Evolutionary conservation across 352 stramenopile genomes (phyloP).

Genomic region (Phytophthora ramorum): DNA sequence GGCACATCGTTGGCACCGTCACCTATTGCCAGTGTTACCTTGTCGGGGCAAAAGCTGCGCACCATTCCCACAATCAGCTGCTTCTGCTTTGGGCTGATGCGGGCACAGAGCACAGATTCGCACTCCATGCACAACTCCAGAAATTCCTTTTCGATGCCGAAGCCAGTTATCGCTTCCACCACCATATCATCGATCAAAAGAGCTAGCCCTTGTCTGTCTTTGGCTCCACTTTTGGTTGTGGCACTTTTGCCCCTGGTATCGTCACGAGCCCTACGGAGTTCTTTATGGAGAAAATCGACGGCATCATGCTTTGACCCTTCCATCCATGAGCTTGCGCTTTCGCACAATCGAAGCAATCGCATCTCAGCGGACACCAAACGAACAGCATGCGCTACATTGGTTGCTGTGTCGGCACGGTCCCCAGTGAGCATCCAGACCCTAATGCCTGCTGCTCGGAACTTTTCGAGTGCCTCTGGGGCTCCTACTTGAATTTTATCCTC

Average conservation of each 20-base stretch:
- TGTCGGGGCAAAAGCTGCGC: conserved; percentile 43
- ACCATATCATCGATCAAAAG: conserved; percentile 61
- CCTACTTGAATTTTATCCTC: conserved; percentile 79
- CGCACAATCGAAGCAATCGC: conserved; percentile 52
- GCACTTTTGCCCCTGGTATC: conserved; percentile 2
- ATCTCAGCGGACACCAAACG: conserved; percentile 64
- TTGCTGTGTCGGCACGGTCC: conserved; percentile 68
- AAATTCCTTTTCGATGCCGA: conserved; percentile 53
- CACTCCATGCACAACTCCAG: conserved; percentile 75
- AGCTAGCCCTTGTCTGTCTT: conserved; percentile 21
- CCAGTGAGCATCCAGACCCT: conserved; percentile 85
- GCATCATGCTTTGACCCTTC: conserved; percentile 32
- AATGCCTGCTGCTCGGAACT: conserved; percentile 66
- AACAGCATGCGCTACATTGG: conserved; percentile 65
- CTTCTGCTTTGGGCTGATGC: conserved; percentile 97
- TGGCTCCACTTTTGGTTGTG: conserved; percentile 3
- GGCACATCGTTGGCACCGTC: conserved; percentile 94
- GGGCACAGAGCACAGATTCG: conserved; percentile 95
- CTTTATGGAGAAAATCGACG: conserved; percentile 34
- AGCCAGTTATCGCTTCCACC: conserved; percentile 49
- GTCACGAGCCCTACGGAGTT: conserved; percentile 27
- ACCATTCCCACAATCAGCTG: conserved; percentile 96
- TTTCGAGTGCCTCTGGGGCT: conserved; percentile 59
- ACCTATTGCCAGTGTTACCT: conserved; percentile 84
- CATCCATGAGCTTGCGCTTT: conserved; percentile 27